Base-by-base conservation (phyloP, 2,329 filamentous ascomycete species). In the Periconia digitata region DNA sequence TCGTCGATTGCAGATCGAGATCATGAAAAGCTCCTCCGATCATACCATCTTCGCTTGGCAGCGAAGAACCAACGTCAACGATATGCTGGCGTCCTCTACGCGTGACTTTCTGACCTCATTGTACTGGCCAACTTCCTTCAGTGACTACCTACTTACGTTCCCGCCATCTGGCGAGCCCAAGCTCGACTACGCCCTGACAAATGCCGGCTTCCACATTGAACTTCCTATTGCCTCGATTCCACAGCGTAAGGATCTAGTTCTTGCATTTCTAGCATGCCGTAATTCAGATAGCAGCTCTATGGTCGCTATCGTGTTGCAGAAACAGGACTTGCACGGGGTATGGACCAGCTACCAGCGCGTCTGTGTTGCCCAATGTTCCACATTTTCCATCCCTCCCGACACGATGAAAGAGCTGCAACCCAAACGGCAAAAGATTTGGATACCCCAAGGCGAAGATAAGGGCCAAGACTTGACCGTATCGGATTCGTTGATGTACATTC, bases 1-100 rank as follows among this genome's bases (percentile, higher is more conserved):
- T 27, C 17, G 16, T 3, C 24, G 51, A 8, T 39, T 53, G 8
- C 43, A 50, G 36, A 32, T 46, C 34, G 38, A 49, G n/a, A 44
- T 49, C 21, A 46, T 46, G 43, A 47, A 44, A 23, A 29, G 38
- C 6, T 42, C 47, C 1, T 10, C 23, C 29, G 47, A 50, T 43
- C 38, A 43, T 6, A 20, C 18, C 10, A 15, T 50, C 13, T 50
- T 50, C 23, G 43, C 43, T 6, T 50, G 43, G 47, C 44, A 40
- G 12, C 10, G 12, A 4, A 10, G 13, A 8, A 38, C 15, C 16
- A 10, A 8, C 15, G 12, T 16, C 4, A 16, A 10, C 4, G 35
- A 21, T 3, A 38, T 38, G 35, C 12, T 38, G 15, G 35, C 35
- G 6, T 6, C 35, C 3, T 38, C 35, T 6, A 16, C 18, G 10